Conservation (phyloP, 2,329 filamentous ascomycete species). For the Neoarthrinium moseri region DNA sequence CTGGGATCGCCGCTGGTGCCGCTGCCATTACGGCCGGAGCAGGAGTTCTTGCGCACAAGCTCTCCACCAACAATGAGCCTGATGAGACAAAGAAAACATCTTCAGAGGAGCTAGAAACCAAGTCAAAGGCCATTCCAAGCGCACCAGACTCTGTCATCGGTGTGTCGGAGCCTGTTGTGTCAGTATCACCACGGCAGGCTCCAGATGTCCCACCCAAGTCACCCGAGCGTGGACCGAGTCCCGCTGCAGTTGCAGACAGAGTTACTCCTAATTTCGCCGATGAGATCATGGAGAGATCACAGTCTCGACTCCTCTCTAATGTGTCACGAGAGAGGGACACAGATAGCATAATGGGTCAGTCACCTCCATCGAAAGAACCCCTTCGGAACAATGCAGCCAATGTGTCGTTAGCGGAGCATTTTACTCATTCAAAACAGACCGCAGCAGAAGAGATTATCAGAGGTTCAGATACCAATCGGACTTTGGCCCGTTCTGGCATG, state of each 20-base stretch:
- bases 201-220: slow-evolving; percentile 4
- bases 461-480: slow-evolving; percentile 11
- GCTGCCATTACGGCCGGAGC: slow-evolving; percentile 6
- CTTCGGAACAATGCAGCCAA: slow-evolving; percentile 3
- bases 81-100: neutral
- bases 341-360: slow-evolving; percentile 8
- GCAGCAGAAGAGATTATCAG: slow-evolving; percentile 8
- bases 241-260: neutral
- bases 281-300: neutral
- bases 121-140: neutral
- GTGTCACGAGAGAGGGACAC: neutral
- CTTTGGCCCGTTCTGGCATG: slow-evolving; percentile 13
- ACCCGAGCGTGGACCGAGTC: neutral
- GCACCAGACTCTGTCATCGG: neutral
- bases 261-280: neutral
- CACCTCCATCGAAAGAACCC: slow-evolving; percentile 3
- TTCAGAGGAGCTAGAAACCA: neutral
- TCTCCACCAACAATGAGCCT: neutral
- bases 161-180: neutral
- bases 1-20: slow-evolving; percentile 7
- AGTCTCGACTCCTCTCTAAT: neutral
- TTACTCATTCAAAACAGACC: slow-evolving; percentile 7
- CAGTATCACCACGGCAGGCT: neutral
- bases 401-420: neutral
- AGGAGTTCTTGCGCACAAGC: slow-evolving; percentile 1